These are phyloP conservation scores for Mimosa pudica DNA, from an alignment of 306 rosid genomes.

Conservation along the genomic window DNA sequence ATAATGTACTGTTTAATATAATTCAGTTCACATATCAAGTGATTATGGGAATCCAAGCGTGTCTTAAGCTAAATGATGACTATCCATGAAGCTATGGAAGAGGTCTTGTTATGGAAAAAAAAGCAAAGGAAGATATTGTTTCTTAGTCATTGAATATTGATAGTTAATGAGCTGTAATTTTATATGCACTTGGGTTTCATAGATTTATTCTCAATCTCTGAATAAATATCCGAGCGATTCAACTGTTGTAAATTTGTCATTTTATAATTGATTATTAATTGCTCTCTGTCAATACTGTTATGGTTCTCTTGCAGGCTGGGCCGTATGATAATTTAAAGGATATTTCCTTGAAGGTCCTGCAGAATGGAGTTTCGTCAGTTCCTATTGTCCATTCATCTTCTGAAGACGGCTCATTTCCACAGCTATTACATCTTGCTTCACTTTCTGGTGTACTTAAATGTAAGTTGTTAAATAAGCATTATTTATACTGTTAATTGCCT, in stretches of 20 bases:
- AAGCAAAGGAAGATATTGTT: conserved; percentile 20
- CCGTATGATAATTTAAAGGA: conserved; percentile 88
- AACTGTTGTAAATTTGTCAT: not conserved
- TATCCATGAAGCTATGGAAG: conserved; percentile 10
- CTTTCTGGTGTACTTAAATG: conserved; percentile 91
- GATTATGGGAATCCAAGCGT: not conserved
- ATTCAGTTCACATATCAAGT: conserved; percentile 11
- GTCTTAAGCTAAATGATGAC: not conserved
- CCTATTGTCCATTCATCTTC: conserved; percentile 80
- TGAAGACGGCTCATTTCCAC: conserved; percentile 84
- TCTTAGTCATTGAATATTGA: conserved; percentile 16
- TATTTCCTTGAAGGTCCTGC: conserved; percentile 75
- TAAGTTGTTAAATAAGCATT: conserved; percentile 40
- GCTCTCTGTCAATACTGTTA: conserved; percentile 16
- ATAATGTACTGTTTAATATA: not conserved
- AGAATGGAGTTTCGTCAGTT: conserved; percentile 81
- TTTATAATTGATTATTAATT: not conserved
- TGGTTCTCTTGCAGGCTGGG: conserved; percentile 62
- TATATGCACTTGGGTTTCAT: conserved; percentile 1
- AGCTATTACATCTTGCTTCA: conserved; percentile 88
- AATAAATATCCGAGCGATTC: conserved; percentile 11
- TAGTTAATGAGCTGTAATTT: conserved; percentile 6
- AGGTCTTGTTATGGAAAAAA: not conserved
- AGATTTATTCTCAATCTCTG: conserved; percentile 14
- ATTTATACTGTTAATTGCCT: conserved; percentile 13